A percentile compares a stretch with the other conserved stretches of the same genome.
These are phyloP conservation scores for Talaromyces sp. DNA, from an alignment of 2,329 filamentous ascomycete genomes.

Conservation along the genomic window DNA sequence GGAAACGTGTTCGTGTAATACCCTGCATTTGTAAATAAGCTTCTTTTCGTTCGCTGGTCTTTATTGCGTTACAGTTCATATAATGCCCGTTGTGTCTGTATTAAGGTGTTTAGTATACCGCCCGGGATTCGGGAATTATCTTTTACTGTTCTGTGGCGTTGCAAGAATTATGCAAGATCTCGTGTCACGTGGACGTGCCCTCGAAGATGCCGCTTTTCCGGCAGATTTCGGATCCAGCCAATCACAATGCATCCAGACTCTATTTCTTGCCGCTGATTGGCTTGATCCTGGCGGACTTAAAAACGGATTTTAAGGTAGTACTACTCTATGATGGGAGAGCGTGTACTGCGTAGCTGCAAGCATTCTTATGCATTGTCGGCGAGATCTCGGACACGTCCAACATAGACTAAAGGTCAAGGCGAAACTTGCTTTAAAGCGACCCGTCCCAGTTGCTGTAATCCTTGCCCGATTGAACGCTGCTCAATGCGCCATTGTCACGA, in stretches of 20 bases:
- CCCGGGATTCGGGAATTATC: neutral
- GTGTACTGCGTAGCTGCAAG: neutral
- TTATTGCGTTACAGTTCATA: neutral
- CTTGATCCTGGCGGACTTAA: neutral
- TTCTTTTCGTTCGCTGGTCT: neutral
- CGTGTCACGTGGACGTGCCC: neutral
- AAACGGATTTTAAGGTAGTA: neutral
- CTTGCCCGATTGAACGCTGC: neutral
- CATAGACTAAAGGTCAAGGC: neutral
- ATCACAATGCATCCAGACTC: neutral
- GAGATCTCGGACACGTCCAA: neutral
- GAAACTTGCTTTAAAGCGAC: neutral
- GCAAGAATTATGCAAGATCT: neutral
- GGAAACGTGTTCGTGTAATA: neutral
- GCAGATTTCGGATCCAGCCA: neutral
- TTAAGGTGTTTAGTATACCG: no score
- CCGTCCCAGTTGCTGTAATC: neutral
- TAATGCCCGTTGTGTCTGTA: neutral
- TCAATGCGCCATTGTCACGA: neutral
- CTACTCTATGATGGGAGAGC: neutral
- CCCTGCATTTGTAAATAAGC: constrained; percentile 14
- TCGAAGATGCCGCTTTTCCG: neutral
- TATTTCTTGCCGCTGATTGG: neutral
- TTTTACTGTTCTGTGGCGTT: neutral
- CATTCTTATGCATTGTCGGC: neutral